phyloP scores from a whole-genome alignment of 2,329 filamentous ascomycete species.

The Cytospora chrysosperma region DNA sequence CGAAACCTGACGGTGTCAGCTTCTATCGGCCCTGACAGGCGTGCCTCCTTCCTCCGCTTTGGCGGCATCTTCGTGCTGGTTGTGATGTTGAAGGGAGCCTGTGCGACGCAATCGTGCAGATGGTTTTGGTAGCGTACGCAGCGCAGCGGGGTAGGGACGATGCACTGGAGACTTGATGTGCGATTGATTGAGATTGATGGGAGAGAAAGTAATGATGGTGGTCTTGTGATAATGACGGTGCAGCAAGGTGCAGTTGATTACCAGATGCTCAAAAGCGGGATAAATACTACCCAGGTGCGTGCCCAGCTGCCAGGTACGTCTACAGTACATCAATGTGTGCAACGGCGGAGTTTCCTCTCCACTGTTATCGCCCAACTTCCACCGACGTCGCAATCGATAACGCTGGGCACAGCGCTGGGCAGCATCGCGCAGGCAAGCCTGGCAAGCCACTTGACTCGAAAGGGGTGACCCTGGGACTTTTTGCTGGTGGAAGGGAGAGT shows the following conservation, averaged over 20 bases:
- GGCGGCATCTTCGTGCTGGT: slow-evolving; percentile 38
- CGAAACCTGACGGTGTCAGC: slow-evolving; percentile 51
- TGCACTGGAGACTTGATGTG: background rate
- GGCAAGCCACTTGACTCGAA: slow-evolving; percentile 15
- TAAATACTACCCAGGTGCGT: background rate
- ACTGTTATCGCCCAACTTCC: slow-evolving; percentile 6
- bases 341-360: slow-evolving; percentile 3
- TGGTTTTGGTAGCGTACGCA: background rate
- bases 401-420: slow-evolving; percentile 8
- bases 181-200: background rate
- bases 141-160: background rate
- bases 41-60: background rate
- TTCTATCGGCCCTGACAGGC: slow-evolving; percentile 38
- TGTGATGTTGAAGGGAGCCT: background rate
- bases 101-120: slow-evolving; percentile 2
- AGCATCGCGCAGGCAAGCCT: too few relatives aligned
- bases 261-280: background rate
- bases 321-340: slow-evolving; percentile 4
- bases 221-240: background rate
- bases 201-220: background rate
- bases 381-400: slow-evolving; percentile 1
- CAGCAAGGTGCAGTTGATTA: background rate
- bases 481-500: slow-evolving; percentile 9
- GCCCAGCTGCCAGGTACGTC: background rate
- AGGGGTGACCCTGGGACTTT: slow-evolving; percentile 4